phyloP scores from a whole-genome alignment of 331 rosid species.

The Pyrus hybrid region DNA sequence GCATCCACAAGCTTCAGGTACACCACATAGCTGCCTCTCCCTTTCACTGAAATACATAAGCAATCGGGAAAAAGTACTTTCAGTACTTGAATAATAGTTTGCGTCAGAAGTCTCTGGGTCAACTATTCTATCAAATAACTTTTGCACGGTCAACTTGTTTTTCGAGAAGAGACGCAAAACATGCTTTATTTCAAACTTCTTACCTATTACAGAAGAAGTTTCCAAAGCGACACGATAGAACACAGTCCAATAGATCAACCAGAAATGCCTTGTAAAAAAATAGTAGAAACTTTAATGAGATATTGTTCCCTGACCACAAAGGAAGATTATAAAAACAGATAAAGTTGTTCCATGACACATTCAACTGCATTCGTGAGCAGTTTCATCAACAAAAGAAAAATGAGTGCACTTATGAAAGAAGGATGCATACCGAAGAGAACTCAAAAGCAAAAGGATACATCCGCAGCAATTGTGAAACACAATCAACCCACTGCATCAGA shows the following conservation, averaged over 20 bases:
- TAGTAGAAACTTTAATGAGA: slow-evolving; percentile 13
- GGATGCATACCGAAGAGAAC: slow-evolving; percentile 72
- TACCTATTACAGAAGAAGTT: slow-evolving; percentile 94
- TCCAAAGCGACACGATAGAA: slow-evolving; percentile 90
- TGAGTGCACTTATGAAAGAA: neutral
- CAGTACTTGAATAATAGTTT: neutral
- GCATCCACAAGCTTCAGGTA: slow-evolving; percentile 84
- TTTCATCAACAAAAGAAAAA: neutral
- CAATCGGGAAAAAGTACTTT: slow-evolving; percentile 10
- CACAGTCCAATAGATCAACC: slow-evolving; percentile 80
- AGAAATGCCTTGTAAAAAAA: slow-evolving; percentile 58
- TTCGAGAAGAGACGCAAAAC: no score
- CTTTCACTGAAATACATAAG: slow-evolving; percentile 52
- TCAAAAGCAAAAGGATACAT: slow-evolving; percentile 93
- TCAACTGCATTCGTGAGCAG: neutral
- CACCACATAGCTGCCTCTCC: slow-evolving; percentile 67
- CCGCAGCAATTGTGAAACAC: slow-evolving; percentile 83
- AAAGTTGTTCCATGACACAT: slow-evolving; percentile 2
- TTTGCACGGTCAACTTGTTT: no score
- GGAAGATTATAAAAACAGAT: slow-evolving; percentile 3
- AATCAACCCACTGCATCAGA: slow-evolving; percentile 85
- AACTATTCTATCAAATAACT: no score
- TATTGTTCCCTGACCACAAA: neutral
- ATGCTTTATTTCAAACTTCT: no score
- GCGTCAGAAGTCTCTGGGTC: neutral